A percentile compares a stretch with the other conserved stretches of the same genome.
These are phyloP conservation scores for Penicillium angulare DNA, from an alignment of 495 filamentous ascomycete genomes.

Conservation along the genomic window DNA sequence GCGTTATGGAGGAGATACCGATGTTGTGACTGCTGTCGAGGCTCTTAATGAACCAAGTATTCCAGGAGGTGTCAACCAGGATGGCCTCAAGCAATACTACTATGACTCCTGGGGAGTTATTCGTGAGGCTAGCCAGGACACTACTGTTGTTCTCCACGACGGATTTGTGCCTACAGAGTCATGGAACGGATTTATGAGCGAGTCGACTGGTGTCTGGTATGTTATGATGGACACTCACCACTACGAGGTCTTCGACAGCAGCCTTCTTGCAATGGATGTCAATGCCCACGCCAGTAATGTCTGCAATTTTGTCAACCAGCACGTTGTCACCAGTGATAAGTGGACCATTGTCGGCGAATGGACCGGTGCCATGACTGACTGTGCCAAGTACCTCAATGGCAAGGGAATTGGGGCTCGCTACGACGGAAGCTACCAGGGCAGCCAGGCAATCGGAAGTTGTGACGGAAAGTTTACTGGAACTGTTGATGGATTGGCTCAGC, in stretches of 20 bases:
- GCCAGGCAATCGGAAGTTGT: slow-evolving; percentile 55
- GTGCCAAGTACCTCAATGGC: slow-evolving; percentile 70
- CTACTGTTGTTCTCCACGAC: slow-evolving; percentile 64
- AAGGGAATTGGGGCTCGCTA: slow-evolving; percentile 67
- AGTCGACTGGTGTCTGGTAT: slow-evolving; percentile 48
- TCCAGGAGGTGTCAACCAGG: slow-evolving; percentile 53
- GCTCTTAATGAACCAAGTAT: slow-evolving; percentile 68
- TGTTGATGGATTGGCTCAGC: slow-evolving; percentile 47
- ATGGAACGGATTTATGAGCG: slow-evolving; percentile 73
- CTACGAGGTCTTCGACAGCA: slow-evolving; percentile 66
- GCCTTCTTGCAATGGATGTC: slow-evolving; percentile 49
- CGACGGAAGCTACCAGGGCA: slow-evolving; percentile 58
- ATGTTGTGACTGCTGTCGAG: slow-evolving; percentile 69
- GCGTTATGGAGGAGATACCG: slow-evolving; percentile 58
- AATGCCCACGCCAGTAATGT: slow-evolving; percentile 50
- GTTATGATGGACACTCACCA: slow-evolving; percentile 69
- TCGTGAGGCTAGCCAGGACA: slow-evolving; percentile 48
- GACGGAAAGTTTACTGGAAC: slow-evolving; percentile 55
- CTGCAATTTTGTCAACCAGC: slow-evolving; percentile 46
- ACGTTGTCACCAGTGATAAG: slow-evolving; percentile 60
- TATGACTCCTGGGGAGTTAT: slow-evolving; percentile 58
- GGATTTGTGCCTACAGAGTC: slow-evolving; percentile 60
- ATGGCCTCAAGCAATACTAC: slow-evolving; percentile 60
- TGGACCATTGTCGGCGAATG: slow-evolving; percentile 72
- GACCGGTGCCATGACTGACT: slow-evolving; percentile 70